Evolutionary conservation across 768 basidiomycete species (phyloP).

Genomic region (Leccinum rimulosum): DNA sequence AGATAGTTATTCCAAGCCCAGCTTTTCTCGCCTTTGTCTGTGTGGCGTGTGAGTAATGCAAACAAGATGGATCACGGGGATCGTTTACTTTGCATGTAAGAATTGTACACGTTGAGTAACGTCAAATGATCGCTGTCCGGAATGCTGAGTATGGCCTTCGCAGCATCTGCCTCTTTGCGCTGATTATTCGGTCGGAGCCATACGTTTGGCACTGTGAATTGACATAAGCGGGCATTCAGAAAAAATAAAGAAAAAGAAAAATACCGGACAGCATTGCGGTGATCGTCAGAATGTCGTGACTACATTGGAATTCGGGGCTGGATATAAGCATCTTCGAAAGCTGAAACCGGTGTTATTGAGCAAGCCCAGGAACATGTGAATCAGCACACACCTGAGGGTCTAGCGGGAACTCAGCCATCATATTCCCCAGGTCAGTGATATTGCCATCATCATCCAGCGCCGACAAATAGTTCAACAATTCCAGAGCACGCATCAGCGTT

Average conservation of each 20-base stretch:
- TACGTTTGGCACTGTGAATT: conserved; percentile 69
- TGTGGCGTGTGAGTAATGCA: neutral
- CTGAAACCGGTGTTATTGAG: conserved; percentile 23
- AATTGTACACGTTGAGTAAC: conserved; percentile 92
- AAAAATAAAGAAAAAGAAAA: neutral
- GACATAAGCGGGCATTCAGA: neutral
- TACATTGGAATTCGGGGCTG: conserved; percentile 94
- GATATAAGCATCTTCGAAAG: conserved; percentile 92
- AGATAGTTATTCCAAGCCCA: conserved; percentile 95
- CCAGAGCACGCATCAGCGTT: conserved; percentile 94
- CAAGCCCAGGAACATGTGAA: neutral
- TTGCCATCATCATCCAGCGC: conserved; percentile 95
- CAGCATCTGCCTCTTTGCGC: conserved; percentile 87
- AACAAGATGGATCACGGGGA: neutral
- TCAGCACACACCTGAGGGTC: conserved; percentile 76
- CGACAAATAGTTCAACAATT: conserved; percentile 87
- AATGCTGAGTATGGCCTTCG: conserved; percentile 83
- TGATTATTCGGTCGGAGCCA: conserved; percentile 90
- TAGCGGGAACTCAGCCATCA: conserved; percentile 99
- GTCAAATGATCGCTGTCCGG: conserved; percentile 96
- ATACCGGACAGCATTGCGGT: conserved; percentile 94
- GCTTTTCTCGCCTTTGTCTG: conserved; percentile 73
- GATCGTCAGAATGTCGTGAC: conserved; percentile 92
- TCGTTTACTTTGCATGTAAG: conserved; percentile 75
- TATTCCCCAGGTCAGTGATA: conserved; percentile 77